Base-by-base conservation (phyloP, 768 basidiomycete species). In the Boletus speciosus region DNA sequence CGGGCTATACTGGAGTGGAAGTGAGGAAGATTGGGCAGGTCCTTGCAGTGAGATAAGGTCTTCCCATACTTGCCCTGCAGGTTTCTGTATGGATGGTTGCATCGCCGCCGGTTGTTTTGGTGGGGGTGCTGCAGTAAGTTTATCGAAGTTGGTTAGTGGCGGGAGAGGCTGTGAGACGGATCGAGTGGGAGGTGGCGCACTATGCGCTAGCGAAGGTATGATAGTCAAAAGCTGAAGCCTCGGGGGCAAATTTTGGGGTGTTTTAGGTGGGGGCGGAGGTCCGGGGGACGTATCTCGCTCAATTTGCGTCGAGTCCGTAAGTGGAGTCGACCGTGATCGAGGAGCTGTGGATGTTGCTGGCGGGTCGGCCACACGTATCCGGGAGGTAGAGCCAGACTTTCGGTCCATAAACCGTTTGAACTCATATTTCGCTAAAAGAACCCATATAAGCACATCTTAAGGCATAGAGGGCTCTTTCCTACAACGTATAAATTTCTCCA, bases 401-500 rank as follows among this genome's bases (percentile, higher is more conserved):
- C 73, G 78, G 60, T 79, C 72, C 32, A 86, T 63, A 70, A 86
- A 93, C 23, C 80, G 78, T 66, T 81, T 87, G 67, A 83, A 86
- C 63, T 94, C 83, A 56, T 92, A 92, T 68, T 92, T 92, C 7
- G 81, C 90, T 90, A 59, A 19, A 25, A 27, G n/a, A 25, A 27
- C 23, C 4, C 9, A 29, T 37, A 29, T 47, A 15, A 50, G 37
- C 25, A 27, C 35, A 45, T 12, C 15, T 19, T 19, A 8, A 25
- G 25, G 14, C 6, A 16, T 43, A 44, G 4, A 36, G 38, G 5
- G 27, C 19, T 9, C 32, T 23, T 34, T 43, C 70, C 76, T 81
- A 89, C 90, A 77, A 54, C 95, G 82, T 56, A 98, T 94, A 73
- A 84, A 97, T 64, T 83, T 85, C 70, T 98, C 95, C 41, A 98